phyloP scores from a whole-genome alignment of 306 rosid species.

The Senna siamea region DNA sequence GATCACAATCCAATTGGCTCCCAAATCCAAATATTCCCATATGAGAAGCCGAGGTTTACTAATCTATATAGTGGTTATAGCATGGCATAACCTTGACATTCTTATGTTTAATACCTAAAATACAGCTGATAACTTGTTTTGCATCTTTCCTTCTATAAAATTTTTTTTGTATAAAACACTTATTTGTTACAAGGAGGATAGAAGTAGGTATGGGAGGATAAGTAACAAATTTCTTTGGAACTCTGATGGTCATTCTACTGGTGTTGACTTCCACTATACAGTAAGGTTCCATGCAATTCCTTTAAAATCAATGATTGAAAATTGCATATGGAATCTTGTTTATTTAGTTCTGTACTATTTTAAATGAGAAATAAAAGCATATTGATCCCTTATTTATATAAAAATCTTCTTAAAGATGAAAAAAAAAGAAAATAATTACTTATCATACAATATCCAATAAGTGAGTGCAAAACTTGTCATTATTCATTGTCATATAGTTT shows the following conservation, averaged over 20 bases:
- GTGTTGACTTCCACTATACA: too few relatives aligned
- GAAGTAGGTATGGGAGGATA: neutral
- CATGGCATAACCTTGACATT: neutral
- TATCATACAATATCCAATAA: too few relatives aligned
- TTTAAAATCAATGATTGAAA: too few relatives aligned
- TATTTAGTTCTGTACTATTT: too few relatives aligned
- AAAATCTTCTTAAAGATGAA: too few relatives aligned
- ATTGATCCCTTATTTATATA: too few relatives aligned
- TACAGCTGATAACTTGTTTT: conserved; percentile 28
- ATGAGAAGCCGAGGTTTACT: neutral
- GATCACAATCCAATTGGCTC: neutral
- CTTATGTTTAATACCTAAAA: neutral
- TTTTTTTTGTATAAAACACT: neutral
- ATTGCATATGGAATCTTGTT: too few relatives aligned
- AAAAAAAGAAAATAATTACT: too few relatives aligned
- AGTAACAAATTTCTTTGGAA: neutral
- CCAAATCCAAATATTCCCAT: neutral
- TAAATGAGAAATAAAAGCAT: too few relatives aligned
- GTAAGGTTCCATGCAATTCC: too few relatives aligned
- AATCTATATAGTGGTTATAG: neutral
- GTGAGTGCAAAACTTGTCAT: too few relatives aligned
- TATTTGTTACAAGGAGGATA: neutral
- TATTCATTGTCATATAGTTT: too few relatives aligned
- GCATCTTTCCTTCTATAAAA: neutral
- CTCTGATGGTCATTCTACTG: conserved; percentile 12